Evolutionary conservation across 768 basidiomycete genomes (phyloP), one percentile per base, ranked within the genome.

Genomic region (Russula lepida): DNA sequence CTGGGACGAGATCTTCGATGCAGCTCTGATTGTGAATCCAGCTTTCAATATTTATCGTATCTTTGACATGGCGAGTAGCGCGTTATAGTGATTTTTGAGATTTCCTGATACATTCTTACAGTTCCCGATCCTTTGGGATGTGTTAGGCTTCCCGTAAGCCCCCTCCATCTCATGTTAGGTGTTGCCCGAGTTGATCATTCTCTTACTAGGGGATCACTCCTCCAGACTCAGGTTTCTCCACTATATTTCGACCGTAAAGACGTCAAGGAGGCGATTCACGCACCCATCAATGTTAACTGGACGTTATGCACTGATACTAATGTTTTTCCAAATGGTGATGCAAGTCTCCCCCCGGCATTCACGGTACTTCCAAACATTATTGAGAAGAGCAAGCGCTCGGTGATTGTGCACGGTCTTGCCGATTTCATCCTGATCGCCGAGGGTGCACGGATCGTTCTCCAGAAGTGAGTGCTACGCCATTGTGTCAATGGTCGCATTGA

Each of bases 1-100:
- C 0, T 89, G 85, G 88, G 77, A 80, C 27, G 72, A 75, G 37
- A 84, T 90, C 56, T 83, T 86, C 68, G 71, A 83, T 21, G 84
- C 80, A 0, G 82, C 88, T 0, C 64, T 88, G 23, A 55, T 72
- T 3, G 72, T 86, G 64, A 89, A 90, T 66, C 89, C 88, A 0
- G 87, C 84, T 0, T 91, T 90, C 74, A 78, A 90, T 65, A 77
- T 88, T 7, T 91, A 90, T 69, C 80, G 85, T 23, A 86, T 90
- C 57, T 86, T 88, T 71, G 87, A 89, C 67, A 86, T 82, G 21
- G 78, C 73, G 54, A 61, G 79, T 13, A 61, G 79, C 8, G 1
- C 9, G 12, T 17, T 67, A 6, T 11, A 37, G 30, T 64, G 15
- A 6, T 37, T 46, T 30, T 44, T 27, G 54, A 1, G 17, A 4